A percentile compares a stretch with the other conserved stretches of the same genome.
phyloP scores from a whole-genome alignment of 169 alveolate species.

The Ichthyophthirius multifiliis region DNA sequence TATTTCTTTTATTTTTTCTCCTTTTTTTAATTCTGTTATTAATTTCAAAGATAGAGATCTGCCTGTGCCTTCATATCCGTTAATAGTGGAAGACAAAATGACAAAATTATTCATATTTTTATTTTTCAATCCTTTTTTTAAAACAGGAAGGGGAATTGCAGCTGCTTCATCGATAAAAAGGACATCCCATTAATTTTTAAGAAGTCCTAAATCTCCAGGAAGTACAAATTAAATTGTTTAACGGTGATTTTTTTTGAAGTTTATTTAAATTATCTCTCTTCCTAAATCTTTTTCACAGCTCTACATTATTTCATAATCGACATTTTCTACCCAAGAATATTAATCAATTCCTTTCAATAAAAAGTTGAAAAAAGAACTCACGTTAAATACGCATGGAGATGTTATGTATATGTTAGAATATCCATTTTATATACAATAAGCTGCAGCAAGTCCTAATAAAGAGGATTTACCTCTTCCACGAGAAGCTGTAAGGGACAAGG shows the following conservation, averaged over 20 bases:
- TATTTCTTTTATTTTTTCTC: constrained; percentile 82
- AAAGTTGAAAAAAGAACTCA: constrained; percentile 96
- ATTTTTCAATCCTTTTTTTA: constrained; percentile 91
- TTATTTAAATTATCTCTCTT: constrained; percentile 76
- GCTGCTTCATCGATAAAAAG: constrained; percentile 99
- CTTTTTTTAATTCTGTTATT: constrained; percentile 86
- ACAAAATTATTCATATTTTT: too few species aligned
- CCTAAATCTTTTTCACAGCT: constrained; percentile 70
- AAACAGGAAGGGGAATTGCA: constrained; percentile 98
- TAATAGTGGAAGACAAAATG: constrained; percentile 97
- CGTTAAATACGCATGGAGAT: constrained; percentile 98
- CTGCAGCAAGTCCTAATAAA: constrained; percentile 94
- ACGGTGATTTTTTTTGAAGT: constrained; percentile 83
- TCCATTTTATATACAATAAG: constrained; percentile 89
- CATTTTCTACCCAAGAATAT: constrained; percentile 90
- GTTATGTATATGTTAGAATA: constrained; percentile 95
- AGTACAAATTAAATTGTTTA: constrained; percentile 88
- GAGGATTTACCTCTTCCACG: constrained; percentile 99
- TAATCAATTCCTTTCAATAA: constrained; percentile 91
- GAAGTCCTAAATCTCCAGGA: constrained; percentile 87
- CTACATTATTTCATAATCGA: constrained; percentile 84
- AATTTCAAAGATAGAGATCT: constrained; percentile 97
- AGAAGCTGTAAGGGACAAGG: constrained; percentile 96
- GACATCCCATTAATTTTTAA: too few species aligned
- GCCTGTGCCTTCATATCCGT: constrained; percentile 99